Percentiles rank a stretch among this genome's conserved stretches.
Conservation (phyloP, 2,329 filamentous ascomycete species). For the Microthyrium microscopicum region DNA sequence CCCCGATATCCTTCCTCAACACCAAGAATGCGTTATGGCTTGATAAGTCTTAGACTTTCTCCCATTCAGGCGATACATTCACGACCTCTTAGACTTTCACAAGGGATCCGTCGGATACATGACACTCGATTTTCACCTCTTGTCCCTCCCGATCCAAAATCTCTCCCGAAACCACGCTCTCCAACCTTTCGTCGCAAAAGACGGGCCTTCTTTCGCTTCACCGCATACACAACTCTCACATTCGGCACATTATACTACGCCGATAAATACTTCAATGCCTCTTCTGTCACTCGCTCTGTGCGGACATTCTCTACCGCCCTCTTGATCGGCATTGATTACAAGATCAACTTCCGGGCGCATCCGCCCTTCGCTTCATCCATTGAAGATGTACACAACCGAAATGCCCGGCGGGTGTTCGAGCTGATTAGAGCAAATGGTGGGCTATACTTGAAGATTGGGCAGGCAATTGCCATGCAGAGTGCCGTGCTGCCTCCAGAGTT, state of each 20-base stretch:
- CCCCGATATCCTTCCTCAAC: too few relatives aligned
- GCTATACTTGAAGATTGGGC: slow-evolving; percentile 91
- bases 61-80: too few relatives aligned
- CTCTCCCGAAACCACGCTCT: slow-evolving; percentile 54
- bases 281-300: slow-evolving; percentile 58
- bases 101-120: too few relatives aligned
- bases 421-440: slow-evolving; percentile 77
- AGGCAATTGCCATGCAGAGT: slow-evolving; percentile 96
- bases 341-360: slow-evolving; percentile 78
- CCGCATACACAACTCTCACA: slow-evolving; percentile 44
- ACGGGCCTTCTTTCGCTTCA: slow-evolving; percentile 60
- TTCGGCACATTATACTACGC: slow-evolving; percentile 44
- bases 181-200: slow-evolving; percentile 49
- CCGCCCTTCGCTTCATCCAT: slow-evolving; percentile 60
- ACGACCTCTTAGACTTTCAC: too few relatives aligned
- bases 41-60: too few relatives aligned
- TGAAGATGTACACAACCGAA: slow-evolving; percentile 63
- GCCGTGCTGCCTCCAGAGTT: slow-evolving; percentile 88
- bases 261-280: slow-evolving; percentile 63
- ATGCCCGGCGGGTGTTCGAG: slow-evolving; percentile 67
- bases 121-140: slow-evolving; percentile 26
- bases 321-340: slow-evolving; percentile 80
- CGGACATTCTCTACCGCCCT: slow-evolving; percentile 70
- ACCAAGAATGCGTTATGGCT: too few relatives aligned
- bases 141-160: slow-evolving; percentile 57